Conservation (phyloP, 371 early-diverging fungal species). For the Antonospora locustae region DNA sequence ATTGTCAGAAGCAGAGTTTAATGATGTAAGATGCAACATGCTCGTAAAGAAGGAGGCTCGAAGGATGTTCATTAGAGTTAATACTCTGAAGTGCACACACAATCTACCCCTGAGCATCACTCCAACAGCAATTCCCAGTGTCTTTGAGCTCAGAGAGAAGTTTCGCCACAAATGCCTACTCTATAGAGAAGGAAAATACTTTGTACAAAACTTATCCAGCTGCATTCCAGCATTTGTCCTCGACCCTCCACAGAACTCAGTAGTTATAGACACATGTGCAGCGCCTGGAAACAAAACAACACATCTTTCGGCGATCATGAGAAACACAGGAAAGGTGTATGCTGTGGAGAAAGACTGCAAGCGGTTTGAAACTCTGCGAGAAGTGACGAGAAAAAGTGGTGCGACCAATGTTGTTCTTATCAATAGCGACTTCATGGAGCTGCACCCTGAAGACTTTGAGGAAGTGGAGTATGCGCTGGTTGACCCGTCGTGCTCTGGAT, state of each 20-base stretch:
- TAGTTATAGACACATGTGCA: slow-evolving; percentile 84
- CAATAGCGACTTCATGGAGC: slow-evolving; percentile 56
- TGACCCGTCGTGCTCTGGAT: slow-evolving; percentile 93
- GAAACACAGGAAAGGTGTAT: slow-evolving; percentile 67
- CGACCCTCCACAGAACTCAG: slow-evolving; percentile 59
- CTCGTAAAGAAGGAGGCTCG: background rate
- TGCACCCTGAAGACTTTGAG: slow-evolving; percentile 6
- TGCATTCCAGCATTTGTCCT: slow-evolving; percentile 84
- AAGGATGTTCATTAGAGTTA: background rate
- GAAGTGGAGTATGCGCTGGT: slow-evolving; percentile 71
- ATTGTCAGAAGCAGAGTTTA: background rate
- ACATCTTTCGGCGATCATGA: slow-evolving; percentile 69
- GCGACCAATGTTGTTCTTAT: slow-evolving; percentile 64
- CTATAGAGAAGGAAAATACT: slow-evolving; percentile 31
- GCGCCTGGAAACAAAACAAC: slow-evolving; percentile 96
- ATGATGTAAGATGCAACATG: background rate
- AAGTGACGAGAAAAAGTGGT: slow-evolving; percentile 62
- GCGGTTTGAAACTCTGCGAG: slow-evolving; percentile 64
- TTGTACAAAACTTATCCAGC: slow-evolving; percentile 51
- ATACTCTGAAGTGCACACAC: background rate
- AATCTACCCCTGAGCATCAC: background rate
- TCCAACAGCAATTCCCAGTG: background rate
- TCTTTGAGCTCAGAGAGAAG: background rate
- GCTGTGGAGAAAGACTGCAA: slow-evolving; percentile 73
- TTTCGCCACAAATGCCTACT: background rate